These are phyloP conservation scores for Grammothele lineata DNA, from an alignment of 768 basidiomycete genomes.

Conservation along the genomic window DNA sequence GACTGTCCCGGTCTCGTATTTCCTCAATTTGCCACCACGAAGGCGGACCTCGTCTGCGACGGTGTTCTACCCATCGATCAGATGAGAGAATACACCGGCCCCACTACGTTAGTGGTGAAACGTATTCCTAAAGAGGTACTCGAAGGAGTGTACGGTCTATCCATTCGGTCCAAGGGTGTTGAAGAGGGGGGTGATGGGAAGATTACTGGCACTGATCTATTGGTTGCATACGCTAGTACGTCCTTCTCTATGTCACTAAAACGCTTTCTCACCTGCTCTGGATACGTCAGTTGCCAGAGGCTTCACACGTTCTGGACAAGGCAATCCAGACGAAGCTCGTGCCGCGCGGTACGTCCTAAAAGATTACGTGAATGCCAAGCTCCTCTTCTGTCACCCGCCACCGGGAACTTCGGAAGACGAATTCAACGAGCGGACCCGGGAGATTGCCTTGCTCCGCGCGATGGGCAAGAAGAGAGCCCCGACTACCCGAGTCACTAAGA, in stretches of 20 bases:
- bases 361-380: slow-evolving; percentile 93
- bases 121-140: slow-evolving; percentile 78
- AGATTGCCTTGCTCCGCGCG: slow-evolving; percentile 52
- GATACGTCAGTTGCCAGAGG: slow-evolving; percentile 77
- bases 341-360: slow-evolving; percentile 91
- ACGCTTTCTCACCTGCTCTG: too few species aligned
- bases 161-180: slow-evolving; percentile 53
- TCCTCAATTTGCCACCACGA: slow-evolving; percentile 96
- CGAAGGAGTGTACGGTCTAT: slow-evolving; percentile 87
- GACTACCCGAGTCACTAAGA: slow-evolving; percentile 77
- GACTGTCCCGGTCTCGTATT: slow-evolving; percentile 99
- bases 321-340: slow-evolving; percentile 95
- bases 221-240: slow-evolving; percentile 92
- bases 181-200: slow-evolving; percentile 87
- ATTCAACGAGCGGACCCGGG: slow-evolving; percentile 74
- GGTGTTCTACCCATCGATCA: slow-evolving; percentile 98
- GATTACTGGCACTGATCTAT: slow-evolving; percentile 71
- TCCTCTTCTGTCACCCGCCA: slow-evolving; percentile 89
- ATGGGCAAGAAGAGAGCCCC: slow-evolving; percentile 88
- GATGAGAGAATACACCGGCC: slow-evolving; percentile 89
- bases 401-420: slow-evolving; percentile 57
- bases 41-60: slow-evolving; percentile 93
- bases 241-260: slow-evolving; percentile 21
- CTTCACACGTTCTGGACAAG: slow-evolving; percentile 89
- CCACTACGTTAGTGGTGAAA: slow-evolving; percentile 69